Conservation (phyloP, 345 rosid genomes). For the Pugionium cornutum region DNA sequence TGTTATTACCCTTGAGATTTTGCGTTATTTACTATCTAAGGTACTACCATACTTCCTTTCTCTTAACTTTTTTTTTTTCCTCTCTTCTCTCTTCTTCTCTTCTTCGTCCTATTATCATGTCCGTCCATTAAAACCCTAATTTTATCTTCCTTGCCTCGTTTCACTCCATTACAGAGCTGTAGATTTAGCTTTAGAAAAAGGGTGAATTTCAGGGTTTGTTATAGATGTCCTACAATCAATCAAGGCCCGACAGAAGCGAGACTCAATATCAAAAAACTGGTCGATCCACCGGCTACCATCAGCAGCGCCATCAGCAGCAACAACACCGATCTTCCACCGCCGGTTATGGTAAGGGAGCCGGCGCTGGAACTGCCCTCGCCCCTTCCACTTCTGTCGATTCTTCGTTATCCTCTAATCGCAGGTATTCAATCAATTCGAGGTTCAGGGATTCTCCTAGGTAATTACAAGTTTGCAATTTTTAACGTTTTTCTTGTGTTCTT, state of each 20-base stretch:
- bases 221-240: slow-evolving; percentile 98
- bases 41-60: not conserved
- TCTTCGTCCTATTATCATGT: slow-evolving; percentile 45
- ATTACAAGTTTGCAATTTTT: not conserved
- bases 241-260: slow-evolving; percentile 79
- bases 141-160: slow-evolving; percentile 43
- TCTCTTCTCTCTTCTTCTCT: slow-evolving; percentile 19
- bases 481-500: not conserved
- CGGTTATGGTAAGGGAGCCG: slow-evolving; percentile 72
- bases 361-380: slow-evolving; percentile 65
- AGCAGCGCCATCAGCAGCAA: slow-evolving; percentile 54
- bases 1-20: not conserved
- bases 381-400: slow-evolving; percentile 61
- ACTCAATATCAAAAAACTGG: slow-evolving; percentile 64
- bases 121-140: slow-evolving; percentile 79
- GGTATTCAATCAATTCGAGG: slow-evolving; percentile 44
- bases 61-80: not conserved
- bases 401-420: slow-evolving; percentile 50
- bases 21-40: not conserved
- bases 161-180: slow-evolving; percentile 33
- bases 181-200: slow-evolving; percentile 31
- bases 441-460: slow-evolving; percentile 15
- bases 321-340: slow-evolving; percentile 60
- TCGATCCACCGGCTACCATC: slow-evolving; percentile 68
- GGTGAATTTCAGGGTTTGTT: slow-evolving; percentile 41